A percentile compares a stretch with the other conserved stretches of the same genome.
phyloP scores from a whole-genome alignment of 306 rosid genomes.

The Begonia loranthoides region DNA sequence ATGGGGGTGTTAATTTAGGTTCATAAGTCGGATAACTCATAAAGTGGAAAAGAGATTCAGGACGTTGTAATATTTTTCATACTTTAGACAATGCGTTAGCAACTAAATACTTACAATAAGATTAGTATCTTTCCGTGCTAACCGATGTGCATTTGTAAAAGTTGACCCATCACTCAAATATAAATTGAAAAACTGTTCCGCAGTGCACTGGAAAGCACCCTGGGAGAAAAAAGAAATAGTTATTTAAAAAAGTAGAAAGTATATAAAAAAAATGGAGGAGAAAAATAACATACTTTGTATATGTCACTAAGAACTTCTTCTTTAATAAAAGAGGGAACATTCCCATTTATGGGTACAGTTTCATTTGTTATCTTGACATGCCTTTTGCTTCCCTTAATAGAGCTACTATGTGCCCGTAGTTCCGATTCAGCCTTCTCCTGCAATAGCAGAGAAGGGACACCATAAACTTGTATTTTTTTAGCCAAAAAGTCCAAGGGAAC shows the following conservation, averaged over 20 bases:
- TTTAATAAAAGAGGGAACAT: constrained; percentile 49
- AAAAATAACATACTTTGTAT: constrained; percentile 46
- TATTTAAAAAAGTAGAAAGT: constrained; percentile 12
- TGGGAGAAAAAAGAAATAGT: constrained; percentile 26
- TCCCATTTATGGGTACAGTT: constrained; percentile 37
- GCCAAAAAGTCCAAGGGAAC: background rate
- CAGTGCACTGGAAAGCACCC: constrained; percentile 72
- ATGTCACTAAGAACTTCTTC: constrained; percentile 64
- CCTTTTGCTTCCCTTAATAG: constrained; percentile 42
- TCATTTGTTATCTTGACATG: constrained; percentile 40
- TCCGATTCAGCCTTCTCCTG: constrained; percentile 92
- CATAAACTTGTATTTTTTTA: background rate
- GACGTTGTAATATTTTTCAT: too few species aligned
- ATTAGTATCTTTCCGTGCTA: constrained; percentile 69
- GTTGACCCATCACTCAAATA: constrained; percentile 56
- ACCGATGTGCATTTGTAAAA: constrained; percentile 50
- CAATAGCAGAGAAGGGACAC: constrained; percentile 14
- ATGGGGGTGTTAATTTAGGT: too few species aligned
- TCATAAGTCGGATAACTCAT: too few species aligned
- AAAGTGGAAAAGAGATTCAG: too few species aligned
- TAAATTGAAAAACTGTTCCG: constrained; percentile 63
- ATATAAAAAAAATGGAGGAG: background rate
- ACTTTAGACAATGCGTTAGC: too few species aligned
- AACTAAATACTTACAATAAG: constrained; percentile 53
- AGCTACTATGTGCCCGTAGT: constrained; percentile 94